These are phyloP conservation scores for Cucumis hystrix DNA, from an alignment of 306 rosid species.

Conservation along the genomic window DNA sequence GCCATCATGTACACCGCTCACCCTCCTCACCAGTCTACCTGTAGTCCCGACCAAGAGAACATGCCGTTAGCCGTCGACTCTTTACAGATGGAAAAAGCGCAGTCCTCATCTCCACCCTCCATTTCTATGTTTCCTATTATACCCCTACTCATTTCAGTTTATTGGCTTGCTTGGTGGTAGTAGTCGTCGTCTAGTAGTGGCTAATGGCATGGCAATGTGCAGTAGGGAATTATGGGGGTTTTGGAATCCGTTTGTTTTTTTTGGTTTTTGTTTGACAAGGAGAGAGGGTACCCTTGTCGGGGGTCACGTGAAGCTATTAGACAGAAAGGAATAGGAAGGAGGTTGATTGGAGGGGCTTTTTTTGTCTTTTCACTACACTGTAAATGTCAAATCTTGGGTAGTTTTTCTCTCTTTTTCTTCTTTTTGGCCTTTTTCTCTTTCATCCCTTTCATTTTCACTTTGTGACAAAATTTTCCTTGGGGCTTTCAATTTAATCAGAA, in stretches of 20 bases:
- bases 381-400: slow-evolving; percentile 1
- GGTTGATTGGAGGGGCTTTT: not conserved
- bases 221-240: not conserved
- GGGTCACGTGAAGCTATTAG: slow-evolving; percentile 1
- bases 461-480: slow-evolving; percentile 1
- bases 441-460: not conserved
- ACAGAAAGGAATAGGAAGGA: not conserved
- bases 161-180: slow-evolving; percentile 15
- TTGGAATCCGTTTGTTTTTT: not conserved
- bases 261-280: not conserved
- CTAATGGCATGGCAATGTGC: too few relatives aligned
- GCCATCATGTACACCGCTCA: slow-evolving; percentile 92
- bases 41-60: slow-evolving; percentile 98
- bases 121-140: slow-evolving; percentile 17
- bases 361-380: slow-evolving; percentile 6
- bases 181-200: too few relatives aligned
- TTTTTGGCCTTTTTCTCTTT: not conserved
- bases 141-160: slow-evolving; percentile 25
- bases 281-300: not conserved
- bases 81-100: slow-evolving; percentile 45
- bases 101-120: slow-evolving; percentile 19
- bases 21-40: slow-evolving; percentile 58
- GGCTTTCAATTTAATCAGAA: not conserved
- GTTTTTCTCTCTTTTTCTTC: not conserved
- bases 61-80: slow-evolving; percentile 99